phyloP scores from a whole-genome alignment of 371 early-diverging fungal species.

The Rhizoclosmatium hyalinum region DNA sequence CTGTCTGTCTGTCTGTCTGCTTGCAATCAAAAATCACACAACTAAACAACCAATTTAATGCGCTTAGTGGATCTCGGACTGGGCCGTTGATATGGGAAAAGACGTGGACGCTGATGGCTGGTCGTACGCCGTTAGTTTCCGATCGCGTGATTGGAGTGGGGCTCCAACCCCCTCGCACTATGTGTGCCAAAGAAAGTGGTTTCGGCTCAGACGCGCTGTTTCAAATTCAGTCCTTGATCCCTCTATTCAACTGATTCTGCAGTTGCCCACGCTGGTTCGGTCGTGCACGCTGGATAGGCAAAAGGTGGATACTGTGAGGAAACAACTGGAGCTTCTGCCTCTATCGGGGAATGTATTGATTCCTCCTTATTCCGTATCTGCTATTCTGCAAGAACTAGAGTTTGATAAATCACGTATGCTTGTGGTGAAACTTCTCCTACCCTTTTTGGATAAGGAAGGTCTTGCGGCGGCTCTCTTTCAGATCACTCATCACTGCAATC shows the following conservation, averaged over 20 bases:
- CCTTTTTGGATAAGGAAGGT: slow-evolving; percentile 22
- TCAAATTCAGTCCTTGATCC: background rate
- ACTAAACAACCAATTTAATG: background rate
- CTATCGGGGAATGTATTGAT: background rate
- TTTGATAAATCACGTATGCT: slow-evolving; percentile 27
- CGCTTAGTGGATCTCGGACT: slow-evolving; percentile 34
- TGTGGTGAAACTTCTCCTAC: slow-evolving; percentile 18
- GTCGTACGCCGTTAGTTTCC: slow-evolving; percentile 26
- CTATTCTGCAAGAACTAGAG: slow-evolving; percentile 30
- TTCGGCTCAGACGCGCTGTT: background rate
- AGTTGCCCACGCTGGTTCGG: slow-evolving; percentile 27
- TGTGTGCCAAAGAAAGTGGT: slow-evolving; percentile 31
- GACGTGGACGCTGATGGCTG: slow-evolving; percentile 38
- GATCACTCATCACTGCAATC: slow-evolving; percentile 23
- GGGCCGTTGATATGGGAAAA: slow-evolving; percentile 26
- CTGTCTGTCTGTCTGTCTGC: background rate
- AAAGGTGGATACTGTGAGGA: background rate
- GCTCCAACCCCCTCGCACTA: slow-evolving; percentile 24
- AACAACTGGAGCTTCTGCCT: background rate
- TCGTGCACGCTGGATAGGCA: slow-evolving; percentile 31
- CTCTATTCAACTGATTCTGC: background rate
- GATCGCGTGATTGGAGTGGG: slow-evolving; percentile 28
- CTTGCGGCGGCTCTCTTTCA: slow-evolving; percentile 9
- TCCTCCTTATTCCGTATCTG: slow-evolving; percentile 5
- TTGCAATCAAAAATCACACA: background rate